phyloP scores from a whole-genome alignment of 768 basidiomycete species.

The Exsudoporus frostii region DNA sequence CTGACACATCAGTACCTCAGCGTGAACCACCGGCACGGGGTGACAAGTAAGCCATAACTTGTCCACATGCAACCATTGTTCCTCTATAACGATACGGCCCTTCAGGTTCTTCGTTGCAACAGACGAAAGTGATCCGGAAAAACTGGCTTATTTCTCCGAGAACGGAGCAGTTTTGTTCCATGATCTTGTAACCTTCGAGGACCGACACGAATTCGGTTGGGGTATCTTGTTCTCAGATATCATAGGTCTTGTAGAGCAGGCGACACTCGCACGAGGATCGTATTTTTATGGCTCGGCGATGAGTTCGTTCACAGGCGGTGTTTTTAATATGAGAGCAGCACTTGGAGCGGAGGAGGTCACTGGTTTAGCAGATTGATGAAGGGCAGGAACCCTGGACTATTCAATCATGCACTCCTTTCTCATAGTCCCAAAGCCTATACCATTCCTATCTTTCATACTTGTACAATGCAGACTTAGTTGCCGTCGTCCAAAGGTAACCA shows the following conservation, averaged over 20 bases:
- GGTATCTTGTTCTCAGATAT: constrained; percentile 39
- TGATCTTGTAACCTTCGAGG: constrained; percentile 40
- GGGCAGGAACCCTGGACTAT: not conserved
- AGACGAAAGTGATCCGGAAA: constrained; percentile 36
- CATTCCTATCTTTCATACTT: constrained; percentile 2
- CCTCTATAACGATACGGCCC: not conserved
- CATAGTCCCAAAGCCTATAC: not conserved
- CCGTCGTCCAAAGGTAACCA: not conserved
- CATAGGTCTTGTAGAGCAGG: constrained; percentile 39
- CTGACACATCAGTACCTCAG: constrained; percentile 8
- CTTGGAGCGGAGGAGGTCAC: constrained; percentile 34
- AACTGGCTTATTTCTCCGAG: constrained; percentile 28
- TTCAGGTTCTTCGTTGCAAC: constrained; percentile 33
- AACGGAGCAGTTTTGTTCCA: constrained; percentile 36
- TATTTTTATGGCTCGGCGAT: constrained; percentile 40
- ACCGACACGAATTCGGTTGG: constrained; percentile 39
- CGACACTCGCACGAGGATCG: constrained; percentile 31
- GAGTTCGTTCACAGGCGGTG: constrained; percentile 39
- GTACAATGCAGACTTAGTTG: constrained; percentile 12
- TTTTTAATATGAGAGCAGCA: constrained; percentile 37
- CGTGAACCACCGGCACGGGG: constrained; percentile 15
- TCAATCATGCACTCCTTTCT: not conserved
- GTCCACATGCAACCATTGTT: not conserved
- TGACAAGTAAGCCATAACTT: constrained; percentile 14
- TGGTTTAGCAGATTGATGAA: constrained; percentile 33